phyloP scores from a whole-genome alignment of 352 stramenopile species.

The Phytophthora melonis region DNA sequence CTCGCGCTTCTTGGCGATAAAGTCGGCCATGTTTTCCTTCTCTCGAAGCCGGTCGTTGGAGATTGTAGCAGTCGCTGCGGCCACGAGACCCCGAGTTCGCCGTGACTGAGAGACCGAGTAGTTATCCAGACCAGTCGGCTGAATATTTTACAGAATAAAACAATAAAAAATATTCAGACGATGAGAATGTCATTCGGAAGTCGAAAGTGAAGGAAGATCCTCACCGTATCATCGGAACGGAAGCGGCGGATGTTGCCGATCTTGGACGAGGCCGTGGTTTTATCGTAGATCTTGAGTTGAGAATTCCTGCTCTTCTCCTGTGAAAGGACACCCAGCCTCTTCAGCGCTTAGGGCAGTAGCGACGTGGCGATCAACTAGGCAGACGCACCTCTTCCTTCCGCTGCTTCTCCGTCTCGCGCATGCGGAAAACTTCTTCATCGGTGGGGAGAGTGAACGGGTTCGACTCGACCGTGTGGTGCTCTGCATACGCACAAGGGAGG shows the following conservation, averaged over 20 bases:
- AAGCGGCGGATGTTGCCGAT: conserved; percentile 87
- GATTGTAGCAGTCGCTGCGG: conserved; percentile 83
- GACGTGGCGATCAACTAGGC: background rate
- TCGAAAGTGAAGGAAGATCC: background rate
- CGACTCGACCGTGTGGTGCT: conserved; percentile 53
- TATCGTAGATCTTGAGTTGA: conserved; percentile 91
- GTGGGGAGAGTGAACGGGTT: conserved; percentile 94
- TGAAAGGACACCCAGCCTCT: background rate
- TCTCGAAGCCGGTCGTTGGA: conserved; percentile 90
- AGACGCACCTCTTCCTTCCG: conserved; percentile 74
- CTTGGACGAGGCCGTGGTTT: conserved; percentile 82
- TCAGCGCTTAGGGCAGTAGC: background rate
- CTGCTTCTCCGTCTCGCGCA: conserved; percentile 92
- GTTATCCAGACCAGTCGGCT: conserved; percentile 55
- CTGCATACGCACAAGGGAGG: conserved; percentile 21
- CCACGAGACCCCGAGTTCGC: conserved; percentile 80
- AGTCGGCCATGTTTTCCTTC: conserved; percentile 96
- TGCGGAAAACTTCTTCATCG: conserved; percentile 95
- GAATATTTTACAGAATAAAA: background rate
- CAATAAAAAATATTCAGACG: background rate
- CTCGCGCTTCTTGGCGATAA: conserved; percentile 96
- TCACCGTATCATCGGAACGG: conserved; percentile 68
- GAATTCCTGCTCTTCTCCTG: conserved; percentile 70
- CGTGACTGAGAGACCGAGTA: conserved; percentile 78
- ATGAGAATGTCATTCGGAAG: background rate